These are phyloP conservation scores for Citrus reticulata DNA, from an alignment of 345 rosid species.

Conservation along the genomic window DNA sequence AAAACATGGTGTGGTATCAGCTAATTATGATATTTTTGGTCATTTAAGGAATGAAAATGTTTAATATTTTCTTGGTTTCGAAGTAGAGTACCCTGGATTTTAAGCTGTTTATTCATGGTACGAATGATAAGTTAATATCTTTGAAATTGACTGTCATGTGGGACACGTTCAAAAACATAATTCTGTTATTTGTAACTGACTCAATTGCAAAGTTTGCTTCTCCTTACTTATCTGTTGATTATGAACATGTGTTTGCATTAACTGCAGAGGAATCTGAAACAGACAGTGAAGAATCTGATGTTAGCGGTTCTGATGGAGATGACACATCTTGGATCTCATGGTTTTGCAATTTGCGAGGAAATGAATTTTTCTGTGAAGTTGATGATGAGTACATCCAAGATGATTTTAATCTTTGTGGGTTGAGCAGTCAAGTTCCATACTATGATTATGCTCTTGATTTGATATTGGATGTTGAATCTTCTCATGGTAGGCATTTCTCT, in stretches of 20 bases:
- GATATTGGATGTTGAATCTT: constrained; percentile 86
- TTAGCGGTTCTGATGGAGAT: constrained; percentile 90
- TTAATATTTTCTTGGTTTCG: background rate
- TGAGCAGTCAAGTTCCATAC: constrained; percentile 96
- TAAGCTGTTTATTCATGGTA: background rate
- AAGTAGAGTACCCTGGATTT: background rate
- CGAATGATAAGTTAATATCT: background rate
- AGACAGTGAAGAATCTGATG: constrained; percentile 78
- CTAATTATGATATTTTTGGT: background rate
- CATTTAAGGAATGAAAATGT: background rate
- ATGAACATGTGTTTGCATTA: constrained; percentile 1
- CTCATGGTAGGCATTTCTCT: constrained; percentile 59
- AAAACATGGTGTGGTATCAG: background rate
- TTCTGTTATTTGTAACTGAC: background rate
- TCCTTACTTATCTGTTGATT: constrained; percentile 1
- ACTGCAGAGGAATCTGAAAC: constrained; percentile 72
- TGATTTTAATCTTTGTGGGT: constrained; percentile 94
- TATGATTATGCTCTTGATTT: constrained; percentile 94
- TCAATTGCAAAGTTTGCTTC: background rate
- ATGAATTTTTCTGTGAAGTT: constrained; percentile 95
- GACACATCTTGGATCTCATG: constrained; percentile 98
- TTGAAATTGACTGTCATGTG: background rate
- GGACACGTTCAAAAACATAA: background rate
- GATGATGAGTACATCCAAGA: constrained; percentile 97
- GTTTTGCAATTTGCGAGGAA: constrained; percentile 95